These are phyloP conservation scores for Schwanniomyces yamadae DNA, from an alignment of 805 yeast genomes.

Conservation along the genomic window DNA sequence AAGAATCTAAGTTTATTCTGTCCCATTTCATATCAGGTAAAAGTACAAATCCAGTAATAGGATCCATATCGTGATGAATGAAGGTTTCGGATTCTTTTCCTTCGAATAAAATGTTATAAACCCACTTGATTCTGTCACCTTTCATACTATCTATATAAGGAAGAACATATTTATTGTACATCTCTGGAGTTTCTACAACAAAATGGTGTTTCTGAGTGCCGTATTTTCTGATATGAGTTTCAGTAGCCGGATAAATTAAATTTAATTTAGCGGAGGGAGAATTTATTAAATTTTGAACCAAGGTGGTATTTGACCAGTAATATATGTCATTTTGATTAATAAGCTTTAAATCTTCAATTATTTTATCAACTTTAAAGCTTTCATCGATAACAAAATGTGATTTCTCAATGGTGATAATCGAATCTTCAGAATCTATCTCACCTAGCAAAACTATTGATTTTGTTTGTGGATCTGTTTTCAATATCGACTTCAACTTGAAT, in stretches of 20 bases:
- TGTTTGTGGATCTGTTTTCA: constrained; percentile 61
- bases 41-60: constrained; percentile 61
- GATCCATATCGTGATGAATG: constrained; percentile 60
- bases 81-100: constrained; percentile 85
- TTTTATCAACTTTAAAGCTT: constrained; percentile 11
- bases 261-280: constrained; percentile 69
- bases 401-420: constrained; percentile 73
- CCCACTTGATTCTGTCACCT: constrained; percentile 86
- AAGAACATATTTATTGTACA: constrained; percentile 57
- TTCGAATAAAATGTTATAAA: constrained; percentile 71
- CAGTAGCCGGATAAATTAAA: constrained; percentile 86
- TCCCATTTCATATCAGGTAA: constrained; percentile 99
- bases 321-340: constrained; percentile 81
- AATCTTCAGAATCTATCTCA: constrained; percentile 53
- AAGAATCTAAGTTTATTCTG: constrained; percentile 59
- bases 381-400: constrained; percentile 51
- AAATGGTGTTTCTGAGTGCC: constrained; percentile 58
- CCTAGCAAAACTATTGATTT: constrained; percentile 74
- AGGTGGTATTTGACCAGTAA: constrained; percentile 67
- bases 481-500: constrained; percentile 48
- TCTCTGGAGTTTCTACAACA: constrained; percentile 77
- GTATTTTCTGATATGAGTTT: constrained; percentile 76
- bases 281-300: constrained; percentile 45
- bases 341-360: constrained; percentile 23
- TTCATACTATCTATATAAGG: constrained; percentile 79